phyloP scores from a whole-genome alignment of 2,329 filamentous ascomycete species.

The Dothiorella sarmentorum region DNA sequence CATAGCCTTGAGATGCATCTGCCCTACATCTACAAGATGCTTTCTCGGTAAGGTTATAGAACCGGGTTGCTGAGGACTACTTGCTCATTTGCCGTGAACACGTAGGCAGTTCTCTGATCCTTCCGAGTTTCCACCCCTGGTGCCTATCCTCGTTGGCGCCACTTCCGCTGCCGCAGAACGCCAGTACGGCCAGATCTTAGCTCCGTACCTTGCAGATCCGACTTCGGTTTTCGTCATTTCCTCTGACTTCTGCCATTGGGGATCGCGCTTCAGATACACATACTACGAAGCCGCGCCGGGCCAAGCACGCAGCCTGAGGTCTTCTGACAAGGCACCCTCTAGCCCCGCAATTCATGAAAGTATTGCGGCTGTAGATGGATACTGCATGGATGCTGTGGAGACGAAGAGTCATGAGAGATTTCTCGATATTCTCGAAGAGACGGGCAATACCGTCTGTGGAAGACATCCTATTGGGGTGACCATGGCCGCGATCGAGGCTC shows the following conservation, averaged over 20 bases:
- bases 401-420: slow-evolving; percentile 70
- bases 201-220: slow-evolving; percentile 72
- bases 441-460: slow-evolving; percentile 89
- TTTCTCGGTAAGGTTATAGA: slow-evolving; percentile 44
- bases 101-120: slow-evolving; percentile 32
- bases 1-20: slow-evolving; percentile 97
- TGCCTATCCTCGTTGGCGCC: slow-evolving; percentile 83
- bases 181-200: slow-evolving; percentile 65
- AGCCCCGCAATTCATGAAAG: slow-evolving; percentile 72
- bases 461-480: slow-evolving; percentile 90
- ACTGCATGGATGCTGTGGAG: slow-evolving; percentile 81
- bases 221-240: slow-evolving; percentile 81
- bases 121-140: slow-evolving; percentile 66
- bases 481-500: slow-evolving; percentile 78
- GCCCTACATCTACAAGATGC: slow-evolving; percentile 83
- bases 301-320: slow-evolving; percentile 32
- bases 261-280: slow-evolving; percentile 75
- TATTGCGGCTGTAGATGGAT: slow-evolving; percentile 74
- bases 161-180: slow-evolving; percentile 65
- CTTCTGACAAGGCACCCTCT: slow-evolving; percentile 31
- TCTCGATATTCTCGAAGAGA: slow-evolving; percentile 63
- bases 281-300: slow-evolving; percentile 61
- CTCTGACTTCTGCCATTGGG: slow-evolving; percentile 98
- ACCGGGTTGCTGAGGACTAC: not conserved
- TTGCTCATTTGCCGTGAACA: slow-evolving; percentile 1